These are phyloP conservation scores for Globisporangium cederbergense DNA, from an alignment of 352 stramenopile genomes.

Conservation along the genomic window DNA sequence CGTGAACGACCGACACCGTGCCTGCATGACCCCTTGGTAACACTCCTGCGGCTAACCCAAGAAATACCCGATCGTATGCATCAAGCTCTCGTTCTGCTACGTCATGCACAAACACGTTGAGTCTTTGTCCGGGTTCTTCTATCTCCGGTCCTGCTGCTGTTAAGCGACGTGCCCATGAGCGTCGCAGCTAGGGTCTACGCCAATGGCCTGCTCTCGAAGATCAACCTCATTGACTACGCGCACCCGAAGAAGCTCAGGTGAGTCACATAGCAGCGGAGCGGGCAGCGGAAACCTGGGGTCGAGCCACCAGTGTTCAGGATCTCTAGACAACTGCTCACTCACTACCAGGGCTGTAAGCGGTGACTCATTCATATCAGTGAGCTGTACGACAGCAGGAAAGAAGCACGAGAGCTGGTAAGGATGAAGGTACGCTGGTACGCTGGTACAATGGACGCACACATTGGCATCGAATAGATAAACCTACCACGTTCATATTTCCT, in stretches of 20 bases:
- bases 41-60: too few relatives aligned
- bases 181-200: constrained; percentile 36
- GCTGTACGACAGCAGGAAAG: background rate
- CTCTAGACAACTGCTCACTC: background rate
- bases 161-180: constrained; percentile 32
- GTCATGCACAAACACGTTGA: constrained; percentile 25
- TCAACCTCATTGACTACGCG: constrained; percentile 48
- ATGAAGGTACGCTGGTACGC: too few relatives aligned
- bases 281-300: background rate
- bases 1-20: too few relatives aligned
- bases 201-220: constrained; percentile 30
- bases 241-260: constrained; percentile 69
- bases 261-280: constrained; percentile 32
- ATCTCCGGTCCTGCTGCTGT: constrained; percentile 37
- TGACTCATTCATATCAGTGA: background rate
- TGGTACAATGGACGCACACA: too few relatives aligned
- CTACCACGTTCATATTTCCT: too few relatives aligned
- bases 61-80: constrained; percentile 25
- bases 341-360: background rate
- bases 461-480: too few relatives aligned
- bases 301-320: background rate
- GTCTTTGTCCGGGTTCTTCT: constrained; percentile 40
- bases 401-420: background rate
- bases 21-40: too few relatives aligned
- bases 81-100: constrained; percentile 36